Conservation (phyloP, 2,329 filamentous ascomycete species). For the Penicillium sp. region DNA sequence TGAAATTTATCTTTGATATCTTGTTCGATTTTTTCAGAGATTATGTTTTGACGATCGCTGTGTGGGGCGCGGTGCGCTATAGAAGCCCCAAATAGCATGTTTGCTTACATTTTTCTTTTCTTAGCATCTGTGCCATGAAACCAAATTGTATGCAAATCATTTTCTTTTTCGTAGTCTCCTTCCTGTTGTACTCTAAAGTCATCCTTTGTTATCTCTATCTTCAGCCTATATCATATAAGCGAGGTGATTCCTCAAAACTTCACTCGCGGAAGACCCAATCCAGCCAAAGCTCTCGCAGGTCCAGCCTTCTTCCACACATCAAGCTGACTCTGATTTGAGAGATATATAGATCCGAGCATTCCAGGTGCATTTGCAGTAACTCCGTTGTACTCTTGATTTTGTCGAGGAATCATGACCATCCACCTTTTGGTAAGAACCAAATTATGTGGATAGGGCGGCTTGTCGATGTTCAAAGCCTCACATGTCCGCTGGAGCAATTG, state of each 20-base stretch:
- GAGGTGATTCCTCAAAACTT: background rate
- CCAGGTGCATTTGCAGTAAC: constrained; percentile 52
- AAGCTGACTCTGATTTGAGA: constrained; percentile 38
- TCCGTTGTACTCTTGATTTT: constrained; percentile 37
- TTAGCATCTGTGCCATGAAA: no score
- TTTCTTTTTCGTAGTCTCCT: no score
- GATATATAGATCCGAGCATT: constrained; percentile 48
- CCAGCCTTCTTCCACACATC: constrained; percentile 46
- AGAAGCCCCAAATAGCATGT: background rate
- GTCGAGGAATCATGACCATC: constrained; percentile 55
- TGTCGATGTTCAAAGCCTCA: constrained; percentile 5
- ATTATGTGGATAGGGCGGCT: constrained; percentile 46
- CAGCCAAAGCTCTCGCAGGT: constrained; percentile 38
- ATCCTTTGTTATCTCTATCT: background rate
- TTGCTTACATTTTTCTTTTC: background rate
- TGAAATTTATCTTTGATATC: no score
- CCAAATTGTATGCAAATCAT: no score
- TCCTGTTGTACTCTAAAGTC: no score
- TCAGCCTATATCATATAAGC: background rate
- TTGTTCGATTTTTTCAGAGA: no score
- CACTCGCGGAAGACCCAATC: constrained; percentile 35
- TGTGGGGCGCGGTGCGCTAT: background rate
- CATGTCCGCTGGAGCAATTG: constrained; percentile 13
- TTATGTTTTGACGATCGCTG: no score
- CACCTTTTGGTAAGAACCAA: constrained; percentile 49